phyloP scores from a whole-genome alignment of 2,329 filamentous ascomycete genomes.

The Phialophora chinensis region DNA sequence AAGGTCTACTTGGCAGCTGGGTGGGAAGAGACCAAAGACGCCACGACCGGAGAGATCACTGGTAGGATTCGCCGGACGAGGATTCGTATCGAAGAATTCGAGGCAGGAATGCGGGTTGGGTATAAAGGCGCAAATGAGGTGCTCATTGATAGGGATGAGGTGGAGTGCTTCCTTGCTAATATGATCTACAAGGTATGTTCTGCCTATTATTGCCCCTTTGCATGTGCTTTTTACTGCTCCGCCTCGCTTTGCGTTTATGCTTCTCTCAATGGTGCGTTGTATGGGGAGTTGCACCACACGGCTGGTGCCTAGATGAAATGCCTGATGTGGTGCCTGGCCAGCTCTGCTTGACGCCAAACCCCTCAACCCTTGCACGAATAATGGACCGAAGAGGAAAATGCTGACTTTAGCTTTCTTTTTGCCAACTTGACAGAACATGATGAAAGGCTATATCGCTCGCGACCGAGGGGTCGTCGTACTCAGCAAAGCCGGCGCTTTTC shows the following conservation, averaged over 20 bases:
- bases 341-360: background rate
- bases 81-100: conserved; percentile 82
- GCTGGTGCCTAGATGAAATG: conserved; percentile 28
- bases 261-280: background rate
- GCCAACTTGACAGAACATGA: conserved; percentile 69
- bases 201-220: conserved; percentile 28
- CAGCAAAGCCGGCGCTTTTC: conserved; percentile 88
- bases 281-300: background rate
- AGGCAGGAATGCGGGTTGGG: conserved; percentile 78
- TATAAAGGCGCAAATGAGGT: conserved; percentile 60
- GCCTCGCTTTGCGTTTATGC: conserved; percentile 2
- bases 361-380: background rate
- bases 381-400: conserved; percentile 3
- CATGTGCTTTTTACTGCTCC: background rate
- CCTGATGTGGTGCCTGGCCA: conserved; percentile 17
- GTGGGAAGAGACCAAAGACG: conserved; percentile 77
- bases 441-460: conserved; percentile 98
- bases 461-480: conserved; percentile 89
- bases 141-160: conserved; percentile 82
- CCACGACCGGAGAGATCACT: conserved; percentile 52
- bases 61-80: conserved; percentile 68
- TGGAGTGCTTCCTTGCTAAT: conserved; percentile 92
- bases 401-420: conserved; percentile 19
- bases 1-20: conserved; percentile 89
- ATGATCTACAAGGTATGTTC: conserved; percentile 91